Conservation (phyloP, 306 rosid species). For the Cicer chorassanicum region DNA sequence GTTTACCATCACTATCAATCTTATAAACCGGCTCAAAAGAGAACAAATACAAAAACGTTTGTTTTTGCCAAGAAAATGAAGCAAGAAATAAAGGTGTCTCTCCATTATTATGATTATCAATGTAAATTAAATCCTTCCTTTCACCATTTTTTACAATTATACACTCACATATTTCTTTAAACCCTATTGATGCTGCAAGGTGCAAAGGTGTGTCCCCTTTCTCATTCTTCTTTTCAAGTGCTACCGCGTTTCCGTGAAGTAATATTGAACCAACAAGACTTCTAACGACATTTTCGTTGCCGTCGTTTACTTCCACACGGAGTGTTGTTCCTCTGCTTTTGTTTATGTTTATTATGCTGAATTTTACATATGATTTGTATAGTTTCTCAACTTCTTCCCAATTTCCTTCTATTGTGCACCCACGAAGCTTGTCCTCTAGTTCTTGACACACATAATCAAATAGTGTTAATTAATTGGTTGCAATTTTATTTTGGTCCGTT, state of each 20-base stretch:
- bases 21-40: neutral
- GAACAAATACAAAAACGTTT: constrained; percentile 7
- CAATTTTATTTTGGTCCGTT: neutral
- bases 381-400: neutral
- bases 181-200: constrained; percentile 53
- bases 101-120: neutral
- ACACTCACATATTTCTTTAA: constrained; percentile 33
- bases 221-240: neutral
- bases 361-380: neutral
- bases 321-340: constrained; percentile 54
- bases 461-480: neutral
- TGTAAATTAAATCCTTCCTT: neutral
- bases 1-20: neutral
- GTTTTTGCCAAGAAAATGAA: constrained; percentile 4
- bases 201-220: constrained; percentile 63
- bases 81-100: constrained; percentile 39
- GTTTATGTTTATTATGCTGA: constrained; percentile 14
- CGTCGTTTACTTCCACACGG: constrained; percentile 56
- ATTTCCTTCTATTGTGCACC: neutral
- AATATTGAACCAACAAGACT: neutral
- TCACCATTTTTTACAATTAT: neutral
- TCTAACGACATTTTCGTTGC: constrained; percentile 5
- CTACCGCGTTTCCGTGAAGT: fast-evolving
- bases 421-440: neutral
- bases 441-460: neutral